phyloP scores from a whole-genome alignment of 2,329 filamentous ascomycete genomes.

The Metarhizium robertsii region DNA sequence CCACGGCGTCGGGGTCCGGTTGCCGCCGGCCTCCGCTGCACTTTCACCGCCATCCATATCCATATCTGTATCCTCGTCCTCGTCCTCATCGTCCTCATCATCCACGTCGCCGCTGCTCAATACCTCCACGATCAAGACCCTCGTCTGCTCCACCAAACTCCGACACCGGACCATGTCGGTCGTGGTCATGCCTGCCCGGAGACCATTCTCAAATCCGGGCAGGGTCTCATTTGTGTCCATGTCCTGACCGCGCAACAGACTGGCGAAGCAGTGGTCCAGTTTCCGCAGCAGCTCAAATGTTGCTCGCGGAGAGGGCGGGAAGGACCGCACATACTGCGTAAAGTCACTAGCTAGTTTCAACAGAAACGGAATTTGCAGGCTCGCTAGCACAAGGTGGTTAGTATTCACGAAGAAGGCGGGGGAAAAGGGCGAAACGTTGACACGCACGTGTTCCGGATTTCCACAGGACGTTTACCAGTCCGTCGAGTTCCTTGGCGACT shows the following conservation, averaged over 20 bases:
- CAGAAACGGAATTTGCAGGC: constrained; percentile 74
- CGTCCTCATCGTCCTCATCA: constrained; percentile 30
- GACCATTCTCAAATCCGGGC: constrained; percentile 58
- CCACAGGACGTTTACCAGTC: constrained; percentile 74
- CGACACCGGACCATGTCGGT: constrained; percentile 86
- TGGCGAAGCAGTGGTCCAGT: constrained; percentile 75
- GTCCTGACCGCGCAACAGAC: constrained; percentile 60
- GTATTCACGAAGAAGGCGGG: too few species aligned
- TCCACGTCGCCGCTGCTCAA: constrained; percentile 38
- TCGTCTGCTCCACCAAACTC: constrained; percentile 68
- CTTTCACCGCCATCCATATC: constrained; percentile 17
- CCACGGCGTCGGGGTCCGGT: constrained; percentile 9
- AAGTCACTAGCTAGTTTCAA: constrained; percentile 68
- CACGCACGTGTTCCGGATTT: constrained; percentile 74
- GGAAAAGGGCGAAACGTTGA: neutral
- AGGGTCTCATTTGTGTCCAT: constrained; percentile 54
- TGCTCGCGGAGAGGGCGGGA: constrained; percentile 49
- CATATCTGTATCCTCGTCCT: constrained; percentile 28
- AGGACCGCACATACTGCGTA: constrained; percentile 62
- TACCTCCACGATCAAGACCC: constrained; percentile 60
- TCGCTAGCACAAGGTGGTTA: constrained; percentile 38
- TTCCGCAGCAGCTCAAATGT: constrained; percentile 67
- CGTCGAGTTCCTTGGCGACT: constrained; percentile 64
- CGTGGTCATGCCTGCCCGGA: constrained; percentile 56
- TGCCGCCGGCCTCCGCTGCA: neutral